Base-by-base conservation (phyloP, 2,329 filamentous ascomycete species). In the Alternaria novae-zelandiae region DNA sequence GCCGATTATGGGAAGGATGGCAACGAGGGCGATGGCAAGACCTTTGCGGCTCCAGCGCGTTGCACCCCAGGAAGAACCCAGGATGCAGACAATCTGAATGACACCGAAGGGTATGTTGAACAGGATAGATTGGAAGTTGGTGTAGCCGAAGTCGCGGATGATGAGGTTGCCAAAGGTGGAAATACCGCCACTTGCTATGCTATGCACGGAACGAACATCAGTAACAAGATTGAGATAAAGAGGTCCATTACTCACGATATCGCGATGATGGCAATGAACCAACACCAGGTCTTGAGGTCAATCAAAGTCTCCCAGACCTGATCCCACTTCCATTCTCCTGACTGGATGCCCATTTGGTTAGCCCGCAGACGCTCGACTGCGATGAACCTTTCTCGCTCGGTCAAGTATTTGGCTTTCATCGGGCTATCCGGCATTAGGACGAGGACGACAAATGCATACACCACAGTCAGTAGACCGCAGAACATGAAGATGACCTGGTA, bases 261-360 rank as follows among this genome's bases (percentile, higher is more conserved):
- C 3, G 68, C 66, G 21, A 90, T 83, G 2, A 78, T 79, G 61
- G 87, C 82, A 49, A 90, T 82, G 51, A 89, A 78, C 87, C 86
- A 90, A 0, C 73, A 74, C 79, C 80, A 74, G 7, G 70, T 73
- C 45, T 74, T 73, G n/a, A 71, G 63, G 43, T 74, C 71, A 6
- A 66, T 36, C 10, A 72, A 56, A 7, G 70, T 72, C 47, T 74
- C 71, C 59, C 67, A 64, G 2, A 72, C 63, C 50, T 74, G 71
- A 47, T 95, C 86, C 91, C 91, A 95, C 81, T 93, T 87, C 92
- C 92, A 96, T 0, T 90, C 87, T 49, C 86, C 82, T 72, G 93
- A 91, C 54, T 92, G 89, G 36, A 86, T 84, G 26, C 89, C 91
- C 23, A 72, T 74, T 36, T 72, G 69, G 26, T 73, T 72, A 2